These are phyloP conservation scores for Cinchona pubescens DNA, from an alignment of 257 asterid species.

Conservation along the genomic window DNA sequence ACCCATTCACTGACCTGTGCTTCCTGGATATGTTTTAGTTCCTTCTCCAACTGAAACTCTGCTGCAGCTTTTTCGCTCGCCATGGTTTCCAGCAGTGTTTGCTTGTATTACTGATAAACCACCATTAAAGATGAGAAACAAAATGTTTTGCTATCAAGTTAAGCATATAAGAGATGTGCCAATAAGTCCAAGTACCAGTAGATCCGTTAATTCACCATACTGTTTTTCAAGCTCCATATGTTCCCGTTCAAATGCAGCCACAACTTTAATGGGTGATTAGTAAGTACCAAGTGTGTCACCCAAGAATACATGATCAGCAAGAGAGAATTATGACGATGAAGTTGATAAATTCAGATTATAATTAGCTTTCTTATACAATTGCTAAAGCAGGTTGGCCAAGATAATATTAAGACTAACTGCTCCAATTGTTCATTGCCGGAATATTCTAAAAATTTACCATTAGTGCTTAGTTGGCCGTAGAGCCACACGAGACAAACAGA, in stretches of 20 bases:
- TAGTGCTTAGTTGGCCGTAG: not conserved
- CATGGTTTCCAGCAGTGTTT: constrained; percentile 97
- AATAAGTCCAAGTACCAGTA: constrained; percentile 56
- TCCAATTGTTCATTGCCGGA: not conserved
- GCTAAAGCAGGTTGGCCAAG: not conserved
- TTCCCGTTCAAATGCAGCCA: constrained; percentile 61
- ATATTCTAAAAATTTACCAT: not conserved
- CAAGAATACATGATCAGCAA: not conserved
- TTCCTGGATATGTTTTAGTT: constrained; percentile 77
- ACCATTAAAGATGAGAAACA: constrained; percentile 20
- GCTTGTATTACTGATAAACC: constrained; percentile 80
- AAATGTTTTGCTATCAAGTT: constrained; percentile 3
- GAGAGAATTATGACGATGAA: not conserved
- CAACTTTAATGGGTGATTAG: not conserved
- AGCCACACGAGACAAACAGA: not conserved
- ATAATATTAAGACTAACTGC: not conserved
- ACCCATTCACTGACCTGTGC: constrained; percentile 58
- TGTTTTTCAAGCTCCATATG: constrained; percentile 98
- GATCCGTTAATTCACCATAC: constrained; percentile 95
- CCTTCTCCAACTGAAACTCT: constrained; percentile 98
- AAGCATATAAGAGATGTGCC: constrained; percentile 1
- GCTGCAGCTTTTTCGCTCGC: constrained; percentile 99
- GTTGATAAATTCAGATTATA: not conserved
- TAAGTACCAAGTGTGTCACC: not conserved
- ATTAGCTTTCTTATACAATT: not conserved